Evolutionary conservation across 805 yeast genomes (phyloP), one percentile per base, ranked within the genome.

Genomic region (Maudiozyma serrabonitensis): DNA sequence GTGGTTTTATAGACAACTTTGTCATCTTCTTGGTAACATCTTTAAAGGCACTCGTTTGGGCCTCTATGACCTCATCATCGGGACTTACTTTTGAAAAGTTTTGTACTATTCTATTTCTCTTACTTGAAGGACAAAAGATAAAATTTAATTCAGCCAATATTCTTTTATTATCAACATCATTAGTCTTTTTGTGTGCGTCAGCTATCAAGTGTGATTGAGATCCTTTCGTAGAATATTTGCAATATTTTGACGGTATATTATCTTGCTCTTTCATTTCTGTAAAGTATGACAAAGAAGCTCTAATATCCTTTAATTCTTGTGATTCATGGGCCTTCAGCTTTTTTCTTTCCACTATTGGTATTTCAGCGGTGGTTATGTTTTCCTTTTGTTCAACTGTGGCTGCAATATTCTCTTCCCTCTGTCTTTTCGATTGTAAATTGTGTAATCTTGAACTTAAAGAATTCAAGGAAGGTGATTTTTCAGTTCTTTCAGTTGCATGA

Each of bases 51-150:
- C 58, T 54, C 3, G 69, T 68, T 63, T 85, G 93, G 0, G 88
- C 87, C 40, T 69, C 64, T 46, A 77, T 59, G 2, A 84, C 74
- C 45, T 73, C 64, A 59, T 88, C 96, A 68, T 90, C 97, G 5
- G 96, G 96, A 56, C 95, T 84, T 15, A 89, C 89, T 53, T 74
- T 71, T 12, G 67, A 63, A 56, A 87, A 87, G 55, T 80, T 83
- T 43, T 72, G 59, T 45, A 73, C 70, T 2, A 76, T 66, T 45
- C 53, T 48, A 47, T 57, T 55, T 21, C 44, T 41, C 75, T 74
- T 74, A 74, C 80, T 70, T 38, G 42, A 40, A 16, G 56, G 55
- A 46, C 53, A 63, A 52, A 55, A 67, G 12, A 68, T 60, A 13
- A 68, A 49, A 46, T 57, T 63, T 15, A 69, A 35, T 15, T 59